These are phyloP conservation scores for Termitomyces sp. DNA, from an alignment of 768 basidiomycete species.

Conservation along the genomic window DNA sequence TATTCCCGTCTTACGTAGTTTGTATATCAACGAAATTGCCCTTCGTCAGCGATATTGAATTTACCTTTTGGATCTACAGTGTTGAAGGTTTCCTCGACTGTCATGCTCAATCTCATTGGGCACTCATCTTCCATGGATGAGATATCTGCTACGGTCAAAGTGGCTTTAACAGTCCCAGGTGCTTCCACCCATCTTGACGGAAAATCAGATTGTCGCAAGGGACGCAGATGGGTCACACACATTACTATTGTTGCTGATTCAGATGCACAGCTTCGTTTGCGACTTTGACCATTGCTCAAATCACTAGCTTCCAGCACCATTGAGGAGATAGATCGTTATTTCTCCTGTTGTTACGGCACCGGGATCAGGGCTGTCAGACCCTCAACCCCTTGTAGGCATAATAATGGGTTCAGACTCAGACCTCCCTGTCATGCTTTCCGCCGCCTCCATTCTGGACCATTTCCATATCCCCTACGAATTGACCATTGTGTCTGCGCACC, in stretches of 20 bases:
- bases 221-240: constrained; percentile 97
- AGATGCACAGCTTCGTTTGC: constrained; percentile 65
- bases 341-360: constrained; percentile 40
- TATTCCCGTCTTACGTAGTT: constrained; percentile 41
- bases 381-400: constrained; percentile 78
- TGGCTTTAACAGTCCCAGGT: constrained; percentile 67
- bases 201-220: constrained; percentile 84
- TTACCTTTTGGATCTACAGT: constrained; percentile 89
- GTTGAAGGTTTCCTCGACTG: constrained; percentile 81
- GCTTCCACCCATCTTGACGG: constrained; percentile 89
- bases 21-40: constrained; percentile 95
- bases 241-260: constrained; percentile 83
- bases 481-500: constrained; percentile 94
- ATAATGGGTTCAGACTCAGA: constrained; percentile 99
- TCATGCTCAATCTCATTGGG: constrained; percentile 97
- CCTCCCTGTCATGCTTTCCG: constrained; percentile 88
- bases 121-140: constrained; percentile 59
- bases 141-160: constrained; percentile 48
- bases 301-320: constrained; percentile 48
- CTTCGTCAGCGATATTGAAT: constrained; percentile 87
- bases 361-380: constrained; percentile 52
- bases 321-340: constrained; percentile 47
- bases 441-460: constrained; percentile 76
- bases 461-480: constrained; percentile 89
- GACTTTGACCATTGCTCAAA: constrained; percentile 71